Percentiles rank a stretch among this genome's conserved stretches.
These are phyloP conservation scores for Orbilia blumenaviensis DNA, from an alignment of 2,329 filamentous ascomycete genomes.

Conservation along the genomic window DNA sequence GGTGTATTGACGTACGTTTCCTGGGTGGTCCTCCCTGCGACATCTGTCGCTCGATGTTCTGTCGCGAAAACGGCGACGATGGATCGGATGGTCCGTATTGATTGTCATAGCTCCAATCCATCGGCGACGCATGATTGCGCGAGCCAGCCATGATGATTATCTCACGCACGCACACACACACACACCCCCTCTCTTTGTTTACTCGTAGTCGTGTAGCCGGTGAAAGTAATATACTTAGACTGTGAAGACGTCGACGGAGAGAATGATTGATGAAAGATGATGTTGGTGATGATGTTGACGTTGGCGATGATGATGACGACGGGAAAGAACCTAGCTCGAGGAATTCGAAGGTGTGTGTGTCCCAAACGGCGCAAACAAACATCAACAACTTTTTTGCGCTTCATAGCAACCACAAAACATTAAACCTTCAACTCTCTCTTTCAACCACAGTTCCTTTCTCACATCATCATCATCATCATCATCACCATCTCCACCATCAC, in stretches of 20 bases:
- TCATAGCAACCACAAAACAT: constrained; percentile 36
- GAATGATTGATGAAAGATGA: neutral
- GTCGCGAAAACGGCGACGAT: constrained; percentile 63
- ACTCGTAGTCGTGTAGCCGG: no score
- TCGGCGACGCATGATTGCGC: constrained; percentile 63
- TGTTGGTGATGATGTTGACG: neutral
- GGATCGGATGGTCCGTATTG: constrained; percentile 63
- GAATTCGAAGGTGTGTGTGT: neutral
- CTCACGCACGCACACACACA: no score
- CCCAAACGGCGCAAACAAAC: constrained; percentile 30
- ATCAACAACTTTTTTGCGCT: constrained; percentile 3
- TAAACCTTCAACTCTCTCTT: no score
- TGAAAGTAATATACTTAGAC: neutral
- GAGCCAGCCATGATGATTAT: constrained; percentile 38
- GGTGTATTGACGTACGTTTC: constrained; percentile 28
- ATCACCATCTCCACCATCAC: neutral
- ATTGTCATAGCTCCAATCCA: constrained; percentile 68
- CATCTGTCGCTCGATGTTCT: constrained; percentile 61
- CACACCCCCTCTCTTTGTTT: no score
- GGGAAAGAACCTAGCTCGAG: neutral
- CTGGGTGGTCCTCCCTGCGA: constrained; percentile 28
- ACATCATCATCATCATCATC: neutral
- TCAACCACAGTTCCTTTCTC: neutral
- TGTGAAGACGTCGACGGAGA: neutral
- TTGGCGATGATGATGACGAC: neutral